Evolutionary conservation across 169 alveolate species (phyloP), one percentile per base, ranked within the genome.

Genomic region (Cryptosporidium xiaoi): DNA sequence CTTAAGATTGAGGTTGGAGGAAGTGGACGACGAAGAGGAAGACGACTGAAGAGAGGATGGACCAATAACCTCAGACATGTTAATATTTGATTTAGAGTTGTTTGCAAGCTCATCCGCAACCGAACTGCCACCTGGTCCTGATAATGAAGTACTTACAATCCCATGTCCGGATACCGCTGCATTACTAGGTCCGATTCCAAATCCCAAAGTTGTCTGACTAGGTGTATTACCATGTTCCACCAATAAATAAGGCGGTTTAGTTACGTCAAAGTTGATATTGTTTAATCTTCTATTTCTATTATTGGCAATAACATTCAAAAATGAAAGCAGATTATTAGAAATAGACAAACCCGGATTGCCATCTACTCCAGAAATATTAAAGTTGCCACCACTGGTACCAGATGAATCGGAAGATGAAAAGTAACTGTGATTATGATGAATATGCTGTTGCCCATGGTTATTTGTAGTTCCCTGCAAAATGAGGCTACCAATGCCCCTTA

Each of bases 1-100:
- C 65, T 77, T 77, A 48, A 62, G 51, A 29, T 33, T 40, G 2
- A 66, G 20, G 16, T 48, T 31, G 15, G 82, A 62, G 27, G 68
- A 62, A 16, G 68, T 8, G 12, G 66, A 58, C 13, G 66, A 18
- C 27, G 27, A 24, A 8, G 13, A 40, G 6, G 68, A 53, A 6
- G 33, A 20, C 18, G 36, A 20, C 24, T 34, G 33, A 6, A n/a
- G n/a, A 62, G 67, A 20, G 12, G 64, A 53, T 5, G 20, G 6
- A n/a, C 20, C 20, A 13, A n/a, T 53, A 53, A 6, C 29, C 29
- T 53, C 64, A 3, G 29, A 5, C 12, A 53, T 5, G 20, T 20
- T 20, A 53, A 16, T 53, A 13, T 13, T 13, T 53, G 64, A 53
- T n/a, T 6, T 5, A 53, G 33, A 16, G 12, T 2, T 53, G 29